Evolutionary conservation across 768 basidiomycete species (phyloP).

Genomic region (Tylopilus balloui): DNA sequence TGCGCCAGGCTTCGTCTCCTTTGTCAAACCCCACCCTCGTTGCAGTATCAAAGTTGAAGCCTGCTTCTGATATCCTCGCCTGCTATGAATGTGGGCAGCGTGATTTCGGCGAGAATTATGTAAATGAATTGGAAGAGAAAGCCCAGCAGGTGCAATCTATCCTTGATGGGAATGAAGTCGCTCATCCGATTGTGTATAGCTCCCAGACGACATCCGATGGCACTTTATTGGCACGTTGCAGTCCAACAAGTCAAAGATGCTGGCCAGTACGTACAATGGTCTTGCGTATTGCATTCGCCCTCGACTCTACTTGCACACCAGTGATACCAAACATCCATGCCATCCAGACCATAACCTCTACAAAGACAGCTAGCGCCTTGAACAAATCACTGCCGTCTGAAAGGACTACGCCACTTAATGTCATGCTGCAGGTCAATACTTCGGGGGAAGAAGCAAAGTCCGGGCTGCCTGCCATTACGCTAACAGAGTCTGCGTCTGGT

Average conservation of each 20-base stretch:
- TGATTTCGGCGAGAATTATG: constrained; percentile 98
- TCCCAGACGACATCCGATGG: constrained; percentile 89
- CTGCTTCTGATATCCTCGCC: constrained; percentile 78
- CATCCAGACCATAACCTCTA: constrained; percentile 81
- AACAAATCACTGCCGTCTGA: constrained; percentile 63
- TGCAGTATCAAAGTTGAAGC: constrained; percentile 93
- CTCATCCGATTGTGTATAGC: constrained; percentile 40
- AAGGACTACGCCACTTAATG: constrained; percentile 61
- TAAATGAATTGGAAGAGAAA: constrained; percentile 88
- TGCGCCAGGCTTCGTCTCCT: constrained; percentile 35
- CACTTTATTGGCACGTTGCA: constrained; percentile 95
- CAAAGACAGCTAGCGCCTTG: constrained; percentile 74
- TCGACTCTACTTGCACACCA: constrained; percentile 28
- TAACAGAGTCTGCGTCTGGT: constrained; percentile 26
- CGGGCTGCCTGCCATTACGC: constrained; percentile 62
- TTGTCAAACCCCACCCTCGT: constrained; percentile 48
- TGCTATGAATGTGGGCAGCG: constrained; percentile 78
- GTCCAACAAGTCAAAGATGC: constrained; percentile 88
- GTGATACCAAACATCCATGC: constrained; percentile 85
- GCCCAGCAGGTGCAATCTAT: constrained; percentile 53
- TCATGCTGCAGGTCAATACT: constrained; percentile 93
- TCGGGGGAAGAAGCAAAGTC: constrained; percentile 91
- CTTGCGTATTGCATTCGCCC: background rate
- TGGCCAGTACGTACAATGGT: constrained; percentile 56
- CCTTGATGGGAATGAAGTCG: background rate